Conservation (phyloP, 1,284 basidiomycete genomes). For the Sanguinoderma infundibulare region DNA sequence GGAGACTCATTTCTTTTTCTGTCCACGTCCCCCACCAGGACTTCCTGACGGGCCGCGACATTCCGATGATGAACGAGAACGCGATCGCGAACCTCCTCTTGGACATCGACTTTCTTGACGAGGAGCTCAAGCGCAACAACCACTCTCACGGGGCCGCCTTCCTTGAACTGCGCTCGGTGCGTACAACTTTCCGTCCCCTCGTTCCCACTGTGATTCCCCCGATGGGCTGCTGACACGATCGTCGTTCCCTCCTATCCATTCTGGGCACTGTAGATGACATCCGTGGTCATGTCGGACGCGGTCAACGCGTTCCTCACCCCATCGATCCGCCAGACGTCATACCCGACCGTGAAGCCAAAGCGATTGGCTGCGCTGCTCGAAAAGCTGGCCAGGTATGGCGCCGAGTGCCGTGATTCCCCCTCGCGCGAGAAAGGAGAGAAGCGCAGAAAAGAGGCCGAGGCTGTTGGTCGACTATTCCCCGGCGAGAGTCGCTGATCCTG, state of each 20-base stretch:
- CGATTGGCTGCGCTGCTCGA: conserved; percentile 79
- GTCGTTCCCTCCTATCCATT: background rate
- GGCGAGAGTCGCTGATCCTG: conserved; percentile 54
- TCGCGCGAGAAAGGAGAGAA: conserved; percentile 69
- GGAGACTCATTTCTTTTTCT: background rate
- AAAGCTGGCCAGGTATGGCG: conserved; percentile 76
- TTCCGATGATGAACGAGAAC: conserved; percentile 87
- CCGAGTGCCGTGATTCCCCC: conserved; percentile 59
- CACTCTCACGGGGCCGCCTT: conserved; percentile 77
- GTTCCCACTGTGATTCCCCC: conserved; percentile 14
- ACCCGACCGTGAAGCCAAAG: conserved; percentile 73
- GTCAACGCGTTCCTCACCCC: conserved; percentile 84
- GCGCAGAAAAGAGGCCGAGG: conserved; percentile 81
- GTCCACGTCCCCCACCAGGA: conserved; percentile 54
- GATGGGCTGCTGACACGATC: conserved; percentile 15
- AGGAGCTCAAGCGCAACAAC: conserved; percentile 77
- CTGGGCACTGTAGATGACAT: conserved; percentile 64
- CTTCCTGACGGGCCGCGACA: conserved; percentile 77
- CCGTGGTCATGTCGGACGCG: conserved; percentile 74
- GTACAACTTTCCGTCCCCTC: conserved; percentile 32
- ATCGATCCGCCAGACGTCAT: conserved; percentile 73
- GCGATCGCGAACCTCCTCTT: conserved; percentile 83
- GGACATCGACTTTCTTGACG: conserved; percentile 86
- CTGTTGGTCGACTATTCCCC: conserved; percentile 69
- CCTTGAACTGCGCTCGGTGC: conserved; percentile 79